Base-by-base conservation (phyloP, 2,329 filamentous ascomycete species). In the Phyllosticta capitalensis region DNA sequence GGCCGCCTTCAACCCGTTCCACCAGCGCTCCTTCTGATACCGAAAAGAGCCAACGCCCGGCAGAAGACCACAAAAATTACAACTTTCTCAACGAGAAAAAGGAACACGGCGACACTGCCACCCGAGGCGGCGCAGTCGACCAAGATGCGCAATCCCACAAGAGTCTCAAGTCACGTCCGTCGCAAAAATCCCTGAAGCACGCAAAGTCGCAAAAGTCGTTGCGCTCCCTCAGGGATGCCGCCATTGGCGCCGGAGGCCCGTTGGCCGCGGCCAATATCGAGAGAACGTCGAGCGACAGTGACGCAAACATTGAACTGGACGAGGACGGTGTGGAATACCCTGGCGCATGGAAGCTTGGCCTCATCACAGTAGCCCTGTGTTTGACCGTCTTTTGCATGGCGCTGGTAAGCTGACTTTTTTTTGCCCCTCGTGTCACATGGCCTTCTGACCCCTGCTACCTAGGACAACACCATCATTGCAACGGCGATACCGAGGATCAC, bases 261-360 rank as follows among this genome's bases (percentile, higher is more conserved):
- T 9, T 33, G 48, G 54, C 52, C 17, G 28, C 24, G 2, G 20
- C 19, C 24, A 51, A 30, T n/a, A 61, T 50, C 22, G 38, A 45
- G 5, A 17, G 38, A 19, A n/a, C 38, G 17, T 17, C 14, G 50
- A 59, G 56, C 14, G n/a, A 45, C n/a, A 24, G 22, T 12, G 12
- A 51, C 38, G 38, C 14, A 6, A 6, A 45, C 14, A n/a, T 45
- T 6, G 38, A 45, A 45, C 24, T 63, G 9, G 58, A 61, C 5
- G 69, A 73, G 3, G 65, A 69, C 22, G 65, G 68, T 7, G 62
- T 60, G 12, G 67, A 71, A n/a, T 75, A 75, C 50, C 73, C 73
- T 1, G 68, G 66, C 19, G 56, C 61, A 1, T 65, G 65, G 59
- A 63, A 65, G n/a, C 61, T 71, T 1, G 24, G 62, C 9, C 49